Evolutionary conservation across 225 moss, liverwort and hornwort genomes (phyloP).

Genomic region (Marchantia polymorpha): DNA sequence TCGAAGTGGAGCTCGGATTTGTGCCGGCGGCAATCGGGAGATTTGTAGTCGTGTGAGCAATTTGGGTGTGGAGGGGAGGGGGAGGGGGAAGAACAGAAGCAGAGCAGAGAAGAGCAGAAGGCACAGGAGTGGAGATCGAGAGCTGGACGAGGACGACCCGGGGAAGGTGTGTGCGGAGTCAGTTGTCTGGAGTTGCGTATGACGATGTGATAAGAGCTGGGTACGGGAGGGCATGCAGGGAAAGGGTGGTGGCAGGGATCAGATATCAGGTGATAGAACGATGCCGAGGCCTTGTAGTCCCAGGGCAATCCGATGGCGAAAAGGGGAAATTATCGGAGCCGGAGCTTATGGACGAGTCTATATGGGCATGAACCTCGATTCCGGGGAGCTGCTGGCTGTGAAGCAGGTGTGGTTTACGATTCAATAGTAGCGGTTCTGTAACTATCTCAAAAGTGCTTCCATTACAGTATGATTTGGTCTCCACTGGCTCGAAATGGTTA

Average conservation of each 20-base stretch:
- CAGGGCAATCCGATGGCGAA: slow-evolving; percentile 90
- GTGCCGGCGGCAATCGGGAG: no score
- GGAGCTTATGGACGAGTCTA: slow-evolving; percentile 99
- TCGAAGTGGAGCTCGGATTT: not conserved
- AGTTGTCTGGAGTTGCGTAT: not conserved
- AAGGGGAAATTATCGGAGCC: slow-evolving; percentile 93
- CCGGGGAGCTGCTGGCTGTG: slow-evolving; percentile 92
- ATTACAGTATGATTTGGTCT: no score
- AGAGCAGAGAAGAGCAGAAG: no score
- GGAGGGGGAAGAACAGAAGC: not conserved
- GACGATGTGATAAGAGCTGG: slow-evolving; percentile 14
- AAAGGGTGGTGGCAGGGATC: not conserved
- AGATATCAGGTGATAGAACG: not conserved
- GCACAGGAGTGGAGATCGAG: not conserved
- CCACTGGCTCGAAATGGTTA: no score
- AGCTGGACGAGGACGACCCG: not conserved
- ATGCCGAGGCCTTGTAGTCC: slow-evolving; percentile 69
- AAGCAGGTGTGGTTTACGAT: slow-evolving; percentile 61
- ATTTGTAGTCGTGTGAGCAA: no score
- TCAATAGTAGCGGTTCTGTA: not conserved
- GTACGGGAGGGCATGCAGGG: not conserved
- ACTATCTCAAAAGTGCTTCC: no score
- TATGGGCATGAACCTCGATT: slow-evolving; percentile 96
- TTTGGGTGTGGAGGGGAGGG: no score
- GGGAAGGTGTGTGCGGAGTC: not conserved